Evolutionary conservation across 805 yeast species (phyloP).

Genomic region (Torulaspora indica): DNA sequence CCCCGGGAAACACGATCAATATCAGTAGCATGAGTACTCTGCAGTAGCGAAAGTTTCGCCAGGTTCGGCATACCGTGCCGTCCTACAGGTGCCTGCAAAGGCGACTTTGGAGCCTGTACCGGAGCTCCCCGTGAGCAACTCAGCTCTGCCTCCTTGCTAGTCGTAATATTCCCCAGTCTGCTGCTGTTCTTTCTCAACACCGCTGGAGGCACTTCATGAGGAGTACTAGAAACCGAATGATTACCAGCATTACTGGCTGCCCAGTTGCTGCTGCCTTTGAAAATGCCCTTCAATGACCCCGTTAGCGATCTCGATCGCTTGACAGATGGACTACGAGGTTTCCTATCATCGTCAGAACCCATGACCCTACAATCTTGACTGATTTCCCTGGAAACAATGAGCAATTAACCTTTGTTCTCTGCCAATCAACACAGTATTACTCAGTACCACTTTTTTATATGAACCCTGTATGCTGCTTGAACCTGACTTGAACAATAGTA

Average conservation of each 20-base stretch:
- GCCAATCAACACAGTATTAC: not conserved
- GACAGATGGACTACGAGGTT: conserved; percentile 10
- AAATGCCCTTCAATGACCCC: conserved; percentile 27
- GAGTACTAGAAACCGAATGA: not conserved
- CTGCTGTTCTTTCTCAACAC: conserved; percentile 10
- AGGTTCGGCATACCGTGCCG: conserved; percentile 17
- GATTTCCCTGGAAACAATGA: conserved; percentile 34
- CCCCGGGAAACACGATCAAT: conserved; percentile 20
- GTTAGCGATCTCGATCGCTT: conserved; percentile 27
- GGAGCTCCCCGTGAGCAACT: conserved; percentile 19
- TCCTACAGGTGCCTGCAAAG: conserved; percentile 19
- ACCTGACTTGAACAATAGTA: not conserved
- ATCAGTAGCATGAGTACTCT: conserved; percentile 15
- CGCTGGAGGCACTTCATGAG: conserved; percentile 7
- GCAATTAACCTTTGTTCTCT: not conserved
- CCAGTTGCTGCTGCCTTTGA: conserved; percentile 9
- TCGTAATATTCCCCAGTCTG: conserved; percentile 14
- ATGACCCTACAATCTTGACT: conserved; percentile 31
- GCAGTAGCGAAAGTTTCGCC: conserved; percentile 21
- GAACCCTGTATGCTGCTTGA: not conserved
- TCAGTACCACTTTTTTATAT: not conserved
- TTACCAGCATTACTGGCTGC: not conserved
- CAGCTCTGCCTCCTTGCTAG: conserved; percentile 25
- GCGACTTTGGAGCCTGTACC: conserved; percentile 8
- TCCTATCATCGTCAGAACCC: conserved; percentile 10